Conservation (phyloP, 352 stramenopile species). For the Phytopythium sindhum region DNA sequence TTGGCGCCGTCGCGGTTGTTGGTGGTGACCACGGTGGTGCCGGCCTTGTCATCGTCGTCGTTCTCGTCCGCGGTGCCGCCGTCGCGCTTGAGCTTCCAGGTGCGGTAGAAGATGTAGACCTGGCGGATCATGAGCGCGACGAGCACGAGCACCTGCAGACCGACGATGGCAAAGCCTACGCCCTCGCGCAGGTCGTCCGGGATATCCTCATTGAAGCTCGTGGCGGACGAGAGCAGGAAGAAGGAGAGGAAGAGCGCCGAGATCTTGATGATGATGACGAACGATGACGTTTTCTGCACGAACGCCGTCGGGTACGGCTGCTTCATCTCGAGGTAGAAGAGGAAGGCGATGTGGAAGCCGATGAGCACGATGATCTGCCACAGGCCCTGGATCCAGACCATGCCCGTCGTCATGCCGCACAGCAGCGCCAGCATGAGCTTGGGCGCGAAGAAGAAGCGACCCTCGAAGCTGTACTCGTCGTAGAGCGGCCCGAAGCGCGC, state of each 20-base stretch:
- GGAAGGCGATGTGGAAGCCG: conserved; percentile 70
- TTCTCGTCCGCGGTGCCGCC: conserved; percentile 23
- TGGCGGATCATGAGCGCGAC: conserved; percentile 80
- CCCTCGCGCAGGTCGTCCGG: conserved; percentile 69
- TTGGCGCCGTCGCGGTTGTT: conserved; percentile 41
- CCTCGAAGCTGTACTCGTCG: conserved; percentile 86
- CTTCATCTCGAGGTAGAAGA: conserved; percentile 83
- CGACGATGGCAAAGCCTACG: conserved; percentile 78
- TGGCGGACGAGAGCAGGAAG: conserved; percentile 74
- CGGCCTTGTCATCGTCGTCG: conserved; percentile 72
- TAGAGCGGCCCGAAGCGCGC: conserved; percentile 77
- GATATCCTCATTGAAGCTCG: conserved; percentile 61
- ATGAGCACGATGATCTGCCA: conserved; percentile 79
- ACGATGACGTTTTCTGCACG: conserved; percentile 82
- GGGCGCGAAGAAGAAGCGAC: conserved; percentile 83
- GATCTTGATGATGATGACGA: conserved; percentile 90
- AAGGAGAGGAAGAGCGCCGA: conserved; percentile 78
- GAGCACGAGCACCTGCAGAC: conserved; percentile 77
- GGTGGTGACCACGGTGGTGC: conserved; percentile 29
- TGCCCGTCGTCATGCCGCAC: conserved; percentile 75
- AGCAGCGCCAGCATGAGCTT: conserved; percentile 78
- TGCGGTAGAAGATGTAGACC: conserved; percentile 86
- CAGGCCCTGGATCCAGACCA: conserved; percentile 70
- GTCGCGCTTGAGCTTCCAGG: conserved; percentile 75
- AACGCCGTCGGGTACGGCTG: conserved; percentile 79